Evolutionary conservation across 2,329 filamentous ascomycete species (phyloP), one percentile per base, ranked within the genome.

Genomic region (Monascus ruber): DNA sequence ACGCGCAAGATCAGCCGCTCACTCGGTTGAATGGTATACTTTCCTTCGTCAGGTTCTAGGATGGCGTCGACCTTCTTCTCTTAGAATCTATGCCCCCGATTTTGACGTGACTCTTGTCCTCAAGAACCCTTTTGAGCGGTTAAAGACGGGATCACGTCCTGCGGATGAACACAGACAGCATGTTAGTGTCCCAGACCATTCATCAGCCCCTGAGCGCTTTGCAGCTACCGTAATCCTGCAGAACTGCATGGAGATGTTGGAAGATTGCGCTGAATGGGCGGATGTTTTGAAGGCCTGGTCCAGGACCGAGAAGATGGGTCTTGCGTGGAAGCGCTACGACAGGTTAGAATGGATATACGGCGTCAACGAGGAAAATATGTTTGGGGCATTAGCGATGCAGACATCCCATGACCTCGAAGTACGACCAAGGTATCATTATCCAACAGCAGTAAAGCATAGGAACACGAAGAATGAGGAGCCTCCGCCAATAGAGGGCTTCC

Each of bases 271-370:
- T 0, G 75, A 81, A 49, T 82, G 77, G 76, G 59, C 66, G 5
- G 69, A 76, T 35, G 68, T 82, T 2, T 52, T 81, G 8, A 66
- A 72, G 29, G 55, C 64, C n/a, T 82, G 79, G 79, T 65, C 69
- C 4, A 68, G 68, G 37, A 62, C 70, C 24, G 70, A 75, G 42
- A 72, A 72, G 25, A 75, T 82, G 53, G 79, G 79, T 3, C 66
- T 83, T 35, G 78, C 76, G 3, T 83, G 79, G 79, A 79, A 78
- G 56, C 68, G 79, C 34, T 83, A 82, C 51, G 79, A 83, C 50
- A 69, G 79, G 24, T 62, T 83, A 10, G 79, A 83, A 58, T 83
- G 79, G 79, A 66, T 83, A 4, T 71, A 79, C 54, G 79, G 79
- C 10, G 65, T 66, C 7, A 78, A 80, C 38, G 79, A 83, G 52